Base-by-base conservation (phyloP, 257 asterid species). In the Phtheirospermum japonicum region DNA sequence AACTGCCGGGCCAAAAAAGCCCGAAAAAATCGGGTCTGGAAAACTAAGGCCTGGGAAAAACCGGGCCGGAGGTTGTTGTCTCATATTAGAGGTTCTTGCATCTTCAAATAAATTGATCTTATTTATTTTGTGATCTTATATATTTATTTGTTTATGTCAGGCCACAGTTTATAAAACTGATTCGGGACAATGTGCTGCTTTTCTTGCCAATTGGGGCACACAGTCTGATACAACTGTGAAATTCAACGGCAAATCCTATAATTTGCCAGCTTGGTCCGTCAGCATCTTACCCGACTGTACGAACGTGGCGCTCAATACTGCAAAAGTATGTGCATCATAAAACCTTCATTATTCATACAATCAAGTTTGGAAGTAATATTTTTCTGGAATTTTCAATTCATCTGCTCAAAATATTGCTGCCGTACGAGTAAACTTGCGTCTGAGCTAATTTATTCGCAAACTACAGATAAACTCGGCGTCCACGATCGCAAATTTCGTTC, bases 211-310 rank as follows among this genome's bases (percentile, higher is more conserved):
- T 62, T 9, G 52, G 19, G 85, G 62, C 32, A 74, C 76, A 19
- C 67, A 76, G 56, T 77, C 85, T 9, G 90, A 76, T 57, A 75
- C 77, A 19, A 73, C 74, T 4, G 91, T 79, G 71, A 75, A 43
- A 57, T 88, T 85, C 61, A 77, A 73, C 5, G 91, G 91, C 14
- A 75, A 71, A 55, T 79, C 89, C 32, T 88, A 88, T 52, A 55
- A 57, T 46, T 66, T 88, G 69, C 91, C 94, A 11, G 89, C 90
- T 7, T 88, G 96, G 96, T 88, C 94, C 13, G 91, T 88, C 60
- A 85, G 94, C 85, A 79, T 88, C 68, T 76, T 88, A 71, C 96
- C 94, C 17, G 94, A 85, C 78, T 85, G 96, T 84, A 81, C 81
- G 63, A 85, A 68, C 37, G 96, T 85, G 32, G 89, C 69, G 26